Base-by-base conservation (phyloP, 1,284 basidiomycete species). In the Rhodotorula sp. region DNA sequence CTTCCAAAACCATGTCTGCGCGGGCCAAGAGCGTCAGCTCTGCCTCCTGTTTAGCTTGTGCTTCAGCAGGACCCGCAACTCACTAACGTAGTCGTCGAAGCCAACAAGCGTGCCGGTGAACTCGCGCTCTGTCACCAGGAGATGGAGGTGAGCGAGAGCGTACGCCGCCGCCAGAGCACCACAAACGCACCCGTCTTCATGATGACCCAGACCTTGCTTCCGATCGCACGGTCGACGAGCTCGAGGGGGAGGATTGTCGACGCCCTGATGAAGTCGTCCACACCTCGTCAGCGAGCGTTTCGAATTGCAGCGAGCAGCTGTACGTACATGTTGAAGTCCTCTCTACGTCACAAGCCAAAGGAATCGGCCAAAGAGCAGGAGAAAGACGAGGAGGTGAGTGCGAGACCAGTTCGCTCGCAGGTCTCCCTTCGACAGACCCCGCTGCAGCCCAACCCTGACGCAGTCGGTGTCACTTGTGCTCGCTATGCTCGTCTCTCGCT, bases 71-170 rank as follows among this genome's bases (percentile, higher is more conserved):
- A 51, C 10, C 11, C 16, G 22, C 13, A 15, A 97, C 95, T 87
- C 81, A 98, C 95, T 99, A 81, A 99, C 95, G 80, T 95, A 99
- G 82, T 99, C 95, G 80, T 99, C 96, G 78, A 99, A 99, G 4
- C 96, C 95, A 54, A 95, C 86, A 59, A 99, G 83, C 5, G 88
- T 98, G n/a, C 95, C 95, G 24, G 90, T 91, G 82, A 96, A 96
- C 82, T 97, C 94, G 64, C 92, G 88, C 73, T 97, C 92, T 74
- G 58, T 3, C 26, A 54, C 8, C 8, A 44, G 28, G 22, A 20
- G 26, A 11, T 13, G 9, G 31, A 34, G 24, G 52, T 64, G 50
- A 55, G 50, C 51, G 16, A 8, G 5, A 4, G 2, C 0, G 30
- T 2, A 0, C 9, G 28, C 15, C 3, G 0, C 4, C 20, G 8